phyloP scores from a whole-genome alignment of 1,139 yeast species.

The Hansenula sp. region DNA sequence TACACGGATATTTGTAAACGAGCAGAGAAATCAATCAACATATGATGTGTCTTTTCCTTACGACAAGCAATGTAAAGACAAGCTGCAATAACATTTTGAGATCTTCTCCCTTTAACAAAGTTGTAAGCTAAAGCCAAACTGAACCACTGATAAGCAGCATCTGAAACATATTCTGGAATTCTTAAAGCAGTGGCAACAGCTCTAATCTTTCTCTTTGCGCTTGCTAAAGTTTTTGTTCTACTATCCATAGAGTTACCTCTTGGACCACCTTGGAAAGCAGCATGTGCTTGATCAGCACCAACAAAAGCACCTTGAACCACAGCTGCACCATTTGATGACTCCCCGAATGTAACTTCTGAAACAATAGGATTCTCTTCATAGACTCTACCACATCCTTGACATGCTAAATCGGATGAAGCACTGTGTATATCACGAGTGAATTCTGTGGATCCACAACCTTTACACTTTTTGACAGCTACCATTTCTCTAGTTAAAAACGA shows the following conservation, averaged over 20 bases:
- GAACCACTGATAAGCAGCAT: constrained; percentile 87
- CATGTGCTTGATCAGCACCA: constrained; percentile 82
- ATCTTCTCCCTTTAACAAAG: constrained; percentile 92
- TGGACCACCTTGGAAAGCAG: constrained; percentile 57
- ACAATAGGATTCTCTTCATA: constrained; percentile 92
- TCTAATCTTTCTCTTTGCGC: constrained; percentile 73
- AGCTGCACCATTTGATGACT: constrained; percentile 90
- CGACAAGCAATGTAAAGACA: constrained; percentile 95
- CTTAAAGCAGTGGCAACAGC: constrained; percentile 75
- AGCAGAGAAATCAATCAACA: constrained; percentile 93
- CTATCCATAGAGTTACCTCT: constrained; percentile 67
- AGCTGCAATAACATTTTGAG: constrained; percentile 93
- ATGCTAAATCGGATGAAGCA: constrained; percentile 75
- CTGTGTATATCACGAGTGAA: constrained; percentile 47
- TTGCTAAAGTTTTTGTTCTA: constrained; percentile 80
- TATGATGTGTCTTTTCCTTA: constrained; percentile 84
- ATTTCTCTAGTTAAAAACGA: no score
- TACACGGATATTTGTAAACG: constrained; percentile 87
- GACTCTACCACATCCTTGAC: constrained; percentile 81
- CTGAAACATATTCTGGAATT: constrained; percentile 82
- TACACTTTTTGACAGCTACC: constrained; percentile 25
- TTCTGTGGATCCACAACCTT: constrained; percentile 42
- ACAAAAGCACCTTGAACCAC: constrained; percentile 93
- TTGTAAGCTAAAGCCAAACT: constrained; percentile 78
- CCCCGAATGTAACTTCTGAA: constrained; percentile 92